Base-by-base conservation (phyloP, 176 grass and related monocot species). In the Avena atlantica region DNA sequence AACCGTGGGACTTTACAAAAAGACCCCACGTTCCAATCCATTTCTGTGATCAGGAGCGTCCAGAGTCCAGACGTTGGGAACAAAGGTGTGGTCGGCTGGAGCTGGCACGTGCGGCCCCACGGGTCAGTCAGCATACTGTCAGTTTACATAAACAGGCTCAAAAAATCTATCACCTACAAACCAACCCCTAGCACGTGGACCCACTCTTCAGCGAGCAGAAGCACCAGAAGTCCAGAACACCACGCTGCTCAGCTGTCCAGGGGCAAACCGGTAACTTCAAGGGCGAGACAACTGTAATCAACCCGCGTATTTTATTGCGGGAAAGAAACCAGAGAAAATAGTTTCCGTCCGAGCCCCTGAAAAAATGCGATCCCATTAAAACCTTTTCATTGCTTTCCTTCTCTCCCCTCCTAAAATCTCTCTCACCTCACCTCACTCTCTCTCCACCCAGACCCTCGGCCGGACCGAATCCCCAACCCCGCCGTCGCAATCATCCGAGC, bases 221-320 rank as follows among this genome's bases (percentile, higher is more conserved):
- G 20, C 57, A 45, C 9, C 19, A 64, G n/a, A n/a, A n/a, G n/a
- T n/a, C n/a, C n/a, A n/a, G 23, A 9, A 13, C 21, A 65, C 1
- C 11, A 17, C 34, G 3, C 24, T 1, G 60, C 23, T 12, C 69
- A 36, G 79, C 80, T 60, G 21, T 16, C 61, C 37, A 79, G 65
- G 81, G 81, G 65, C 55, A 89, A 44, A 17, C 11, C 27, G 0
- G 87, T 89, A 89, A 89, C 65, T 79, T 2, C 27, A 2, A 25
- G 4, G 17, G 1, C 2, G 6, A 23, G 65, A 66, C 75, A 84
- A 16, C 81, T 89, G 86, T 76, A 49, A 16, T 11, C 63, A 52
- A 8, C 60, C 29, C 36, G 61, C 45, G 49, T 50, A 20, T 21
- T 75, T 64, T 84, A 63, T 63, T 84, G 52, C 82, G 20, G 20